Evolutionary conservation across 108 stramenopile species (phyloP).

Genomic region (Cyclostephanos tholiformis): DNA sequence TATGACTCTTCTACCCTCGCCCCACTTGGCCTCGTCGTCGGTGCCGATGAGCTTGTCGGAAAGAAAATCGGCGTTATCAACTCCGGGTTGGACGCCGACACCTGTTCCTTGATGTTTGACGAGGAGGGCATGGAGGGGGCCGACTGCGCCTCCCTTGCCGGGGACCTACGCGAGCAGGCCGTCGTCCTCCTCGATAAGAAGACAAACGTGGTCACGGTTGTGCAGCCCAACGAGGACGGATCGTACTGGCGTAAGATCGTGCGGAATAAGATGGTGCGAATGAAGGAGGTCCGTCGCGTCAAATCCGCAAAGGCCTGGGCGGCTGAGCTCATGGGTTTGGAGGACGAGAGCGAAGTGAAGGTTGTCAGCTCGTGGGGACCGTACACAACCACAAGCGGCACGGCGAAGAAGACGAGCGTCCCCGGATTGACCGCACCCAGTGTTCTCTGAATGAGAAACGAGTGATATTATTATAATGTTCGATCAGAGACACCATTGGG

Average conservation of each 20-base stretch:
- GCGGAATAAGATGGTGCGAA: constrained; percentile 90
- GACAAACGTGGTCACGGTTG: constrained; percentile 59
- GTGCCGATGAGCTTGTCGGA: constrained; percentile 76
- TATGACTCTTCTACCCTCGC: constrained; percentile 90
- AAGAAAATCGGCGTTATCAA: constrained; percentile 74
- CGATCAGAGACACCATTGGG: too few relatives aligned
- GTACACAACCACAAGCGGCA: constrained; percentile 69
- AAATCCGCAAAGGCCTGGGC: constrained; percentile 76
- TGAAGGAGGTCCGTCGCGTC: constrained; percentile 84
- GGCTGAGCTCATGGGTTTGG: constrained; percentile 49
- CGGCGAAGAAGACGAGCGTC: constrained; percentile 74
- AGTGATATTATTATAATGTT: too few relatives aligned
- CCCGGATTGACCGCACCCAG: constrained; percentile 65
- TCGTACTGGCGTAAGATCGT: constrained; percentile 93
- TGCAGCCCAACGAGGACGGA: constrained; percentile 96
- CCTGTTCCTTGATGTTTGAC: constrained; percentile 45
- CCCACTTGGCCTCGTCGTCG: constrained; percentile 93
- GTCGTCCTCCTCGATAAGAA: constrained; percentile 62
- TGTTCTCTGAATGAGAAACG: neutral
- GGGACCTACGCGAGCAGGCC: constrained; percentile 62
- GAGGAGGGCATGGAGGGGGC: constrained; percentile 70
- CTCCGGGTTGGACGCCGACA: constrained; percentile 61
- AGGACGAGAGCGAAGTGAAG: constrained; percentile 53
- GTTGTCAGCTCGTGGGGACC: constrained; percentile 77
- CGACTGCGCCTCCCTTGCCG: constrained; percentile 54